These are phyloP conservation scores for Rhizophagus clarus DNA, from an alignment of 192 early-diverging fungal species.

Conservation along the genomic window DNA sequence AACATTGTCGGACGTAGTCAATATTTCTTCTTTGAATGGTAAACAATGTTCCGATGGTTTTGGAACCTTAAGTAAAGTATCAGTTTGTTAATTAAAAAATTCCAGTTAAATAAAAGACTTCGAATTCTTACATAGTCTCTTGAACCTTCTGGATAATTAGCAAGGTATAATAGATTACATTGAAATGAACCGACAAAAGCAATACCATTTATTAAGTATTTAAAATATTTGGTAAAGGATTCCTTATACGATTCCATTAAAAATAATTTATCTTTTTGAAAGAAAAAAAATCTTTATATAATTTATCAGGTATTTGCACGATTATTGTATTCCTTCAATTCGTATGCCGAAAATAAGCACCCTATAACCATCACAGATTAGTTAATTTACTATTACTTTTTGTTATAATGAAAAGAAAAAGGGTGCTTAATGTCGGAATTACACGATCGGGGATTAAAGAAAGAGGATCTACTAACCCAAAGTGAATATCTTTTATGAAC, in stretches of 20 bases:
- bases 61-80: conserved; percentile 50
- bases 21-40: conserved; percentile 61
- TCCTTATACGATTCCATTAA: background rate
- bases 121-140: conserved; percentile 43
- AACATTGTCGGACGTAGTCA: conserved; percentile 82
- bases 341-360: too few relatives aligned
- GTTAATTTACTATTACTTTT: too few relatives aligned
- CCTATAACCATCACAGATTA: too few relatives aligned
- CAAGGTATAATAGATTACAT: conserved; percentile 76
- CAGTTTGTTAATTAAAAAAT: background rate
- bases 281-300: background rate
- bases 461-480: too few relatives aligned
- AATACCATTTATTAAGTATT: conserved; percentile 41
- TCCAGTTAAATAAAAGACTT: background rate
- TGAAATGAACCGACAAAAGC: conserved; percentile 69
- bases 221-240: background rate
- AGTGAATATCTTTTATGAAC: too few relatives aligned
- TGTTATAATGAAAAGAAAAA: too few relatives aligned
- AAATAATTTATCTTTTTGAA: background rate
- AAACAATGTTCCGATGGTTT: conserved; percentile 69
- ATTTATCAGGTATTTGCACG: too few relatives aligned
- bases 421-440: too few relatives aligned
- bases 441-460: too few relatives aligned
- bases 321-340: too few relatives aligned
- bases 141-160: conserved; percentile 59